These are phyloP conservation scores for Polyporus arcularius DNA, from an alignment of 768 basidiomycete species.

Conservation along the genomic window DNA sequence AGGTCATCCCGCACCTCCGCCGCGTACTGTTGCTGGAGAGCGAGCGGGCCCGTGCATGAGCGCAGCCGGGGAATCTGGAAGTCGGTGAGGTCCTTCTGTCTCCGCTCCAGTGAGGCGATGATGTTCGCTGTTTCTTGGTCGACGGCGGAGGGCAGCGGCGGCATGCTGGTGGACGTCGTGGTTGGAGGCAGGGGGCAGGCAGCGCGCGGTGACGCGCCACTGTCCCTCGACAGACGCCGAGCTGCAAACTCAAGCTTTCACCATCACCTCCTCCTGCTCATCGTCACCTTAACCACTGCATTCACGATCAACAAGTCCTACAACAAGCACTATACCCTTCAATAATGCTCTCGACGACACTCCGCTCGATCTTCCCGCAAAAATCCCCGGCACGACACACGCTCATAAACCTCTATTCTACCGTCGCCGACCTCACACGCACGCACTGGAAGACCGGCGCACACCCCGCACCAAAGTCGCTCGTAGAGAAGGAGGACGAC, in stretches of 20 bases:
- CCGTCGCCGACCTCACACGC: conserved; percentile 23
- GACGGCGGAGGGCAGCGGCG: conserved; percentile 59
- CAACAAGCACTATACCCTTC: background rate
- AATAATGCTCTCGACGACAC: background rate
- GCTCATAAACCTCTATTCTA: conserved; percentile 25
- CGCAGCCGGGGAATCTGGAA: conserved; percentile 78
- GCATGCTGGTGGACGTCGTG: conserved; percentile 46
- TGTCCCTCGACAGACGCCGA: conserved; percentile 4
- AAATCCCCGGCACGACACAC: conserved; percentile 8
- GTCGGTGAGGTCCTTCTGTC: conserved; percentile 61
- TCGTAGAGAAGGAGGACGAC: conserved; percentile 16
- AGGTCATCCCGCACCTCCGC: conserved; percentile 80
- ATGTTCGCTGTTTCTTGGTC: conserved; percentile 51
- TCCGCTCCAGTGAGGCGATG: conserved; percentile 54
- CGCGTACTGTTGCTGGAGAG: conserved; percentile 70
- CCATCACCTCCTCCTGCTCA: background rate
- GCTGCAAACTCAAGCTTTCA: background rate
- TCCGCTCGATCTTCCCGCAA: background rate
- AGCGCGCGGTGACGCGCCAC: background rate
- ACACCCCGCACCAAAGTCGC: conserved; percentile 24
- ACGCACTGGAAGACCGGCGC: conserved; percentile 26
- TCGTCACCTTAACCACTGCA: too few species aligned
- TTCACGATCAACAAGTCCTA: background rate
- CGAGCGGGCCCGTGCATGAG: conserved; percentile 66
- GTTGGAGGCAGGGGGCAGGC: background rate